Base-by-base conservation (phyloP, 2,329 filamentous ascomycete species). In the Lecanicillium sp. region DNA sequence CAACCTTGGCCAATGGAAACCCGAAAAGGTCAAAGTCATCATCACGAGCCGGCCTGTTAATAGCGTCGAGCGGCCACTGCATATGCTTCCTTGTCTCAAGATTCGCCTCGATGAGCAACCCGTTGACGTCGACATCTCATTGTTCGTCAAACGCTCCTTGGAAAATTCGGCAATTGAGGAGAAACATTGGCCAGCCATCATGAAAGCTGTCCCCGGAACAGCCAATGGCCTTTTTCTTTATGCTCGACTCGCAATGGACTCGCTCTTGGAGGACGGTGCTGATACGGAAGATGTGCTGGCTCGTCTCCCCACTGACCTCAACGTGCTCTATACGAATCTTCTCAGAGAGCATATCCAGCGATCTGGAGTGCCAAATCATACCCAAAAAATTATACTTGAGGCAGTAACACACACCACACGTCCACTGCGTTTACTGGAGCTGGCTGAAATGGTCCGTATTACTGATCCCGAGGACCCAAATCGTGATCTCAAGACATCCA, bases 171-270 rank as follows among this genome's bases (percentile, higher is more conserved):
- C 29, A 3, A 20, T 48, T 20, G 37, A 48, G 2, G n/a, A 29
- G 23, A 30, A 24, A 3, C 8, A 35, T 14, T 41, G 38, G 45
- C 27, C 29, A 20, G 21, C 20, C 14, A 46, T 61, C 38, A 51
- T 47, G 23, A 47, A 60, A 8, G 62, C 65, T 0, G 59, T 72
- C 3, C 62, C 61, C 3, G 63, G 62, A 3, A 55, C 57, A 4
- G 67, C 66, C 0, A 64, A 68, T n/a, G 70, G 70, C 0, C 54
- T 72, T 1, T 74, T 74, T 48, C 59, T 74, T 4, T 72, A 71
- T 50, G 69, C 70, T 1, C 65, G 62, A 33, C 61, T 74, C 3
- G 64, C 67, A 8, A 65, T 72, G 61, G 69, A 73, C 17, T 57
- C 64, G 15, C 59, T 66, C 23, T 54, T 64, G 9, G 51, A 57